Evolutionary conservation across 116 monocot genomes (phyloP), one percentile per base, ranked within the genome.

Genomic region (Zostera marina): DNA sequence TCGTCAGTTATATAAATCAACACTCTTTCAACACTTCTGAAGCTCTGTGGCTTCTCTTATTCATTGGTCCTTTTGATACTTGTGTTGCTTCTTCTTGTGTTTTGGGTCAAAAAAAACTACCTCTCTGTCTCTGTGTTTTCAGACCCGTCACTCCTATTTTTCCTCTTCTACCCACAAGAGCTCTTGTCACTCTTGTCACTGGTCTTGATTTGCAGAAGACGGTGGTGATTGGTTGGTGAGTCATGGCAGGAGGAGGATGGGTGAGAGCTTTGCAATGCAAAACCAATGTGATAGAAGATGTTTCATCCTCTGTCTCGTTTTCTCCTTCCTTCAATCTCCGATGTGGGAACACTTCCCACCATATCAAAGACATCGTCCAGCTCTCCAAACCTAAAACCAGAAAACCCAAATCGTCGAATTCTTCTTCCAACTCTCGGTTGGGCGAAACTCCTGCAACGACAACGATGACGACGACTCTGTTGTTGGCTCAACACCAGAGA

Each of bases 211-310:
- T 32, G 32, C 5, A 32, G 32, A 32, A 1, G 5, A 5, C 32
- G 32, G 32, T 32, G 32, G 32, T 56, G 26, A 54, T n/a, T n/a
- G n/a, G n/a, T n/a, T n/a, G n/a, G n/a, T n/a, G n/a, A n/a, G n/a
- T n/a, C n/a, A 76, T 79, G 87, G 76, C 77, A 51, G 70, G 53
- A 51, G 70, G 53, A 9, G 75, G 75, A 14, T 89, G 88, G 90
- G 63, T 78, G 24, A 79, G 77, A 51, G 72, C 82, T 12, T 64
- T 91, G 7, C 74, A 73, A 10, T 91, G 91, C 81, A 91, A 74
- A 56, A 72, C 76, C 51, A 84, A 52, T 64, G 81, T 78, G 17
- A 15, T 60, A 14, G 75, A 77, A 8, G 85, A 85, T 67, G 81
- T 87, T 63, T 20, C 45, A 52, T n/a, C 22, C 8, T 11, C 47